Conservation (phyloP, 2,329 filamentous ascomycete species). For the Hypoxylon sp. region DNA sequence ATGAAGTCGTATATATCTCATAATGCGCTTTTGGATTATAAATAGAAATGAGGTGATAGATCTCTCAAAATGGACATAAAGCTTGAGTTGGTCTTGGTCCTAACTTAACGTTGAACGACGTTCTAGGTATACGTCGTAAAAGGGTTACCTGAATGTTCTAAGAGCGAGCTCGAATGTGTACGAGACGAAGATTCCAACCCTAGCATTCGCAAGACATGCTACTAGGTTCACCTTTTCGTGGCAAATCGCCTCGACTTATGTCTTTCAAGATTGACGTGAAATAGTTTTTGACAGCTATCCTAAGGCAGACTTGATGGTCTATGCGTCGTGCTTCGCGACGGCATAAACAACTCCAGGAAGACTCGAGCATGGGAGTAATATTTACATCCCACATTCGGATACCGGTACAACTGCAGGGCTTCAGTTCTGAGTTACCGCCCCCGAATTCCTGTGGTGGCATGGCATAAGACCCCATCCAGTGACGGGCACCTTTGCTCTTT, state of each 20-base stretch:
- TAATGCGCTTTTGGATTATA: constrained; percentile 12
- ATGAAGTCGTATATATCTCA: background rate
- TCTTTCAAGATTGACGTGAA: background rate
- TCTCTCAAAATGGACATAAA: background rate
- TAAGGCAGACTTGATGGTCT: constrained; percentile 2
- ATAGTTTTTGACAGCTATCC: background rate
- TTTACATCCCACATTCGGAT: constrained; percentile 16
- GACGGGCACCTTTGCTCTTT: background rate
- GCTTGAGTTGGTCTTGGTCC: background rate
- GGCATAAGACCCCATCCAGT: constrained; percentile 6
- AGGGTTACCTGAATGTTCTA: background rate
- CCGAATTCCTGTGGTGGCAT: constrained; percentile 8
- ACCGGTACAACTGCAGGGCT: background rate
- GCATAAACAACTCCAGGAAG: too few species aligned
- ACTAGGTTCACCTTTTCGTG: background rate
- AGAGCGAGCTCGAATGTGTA: background rate
- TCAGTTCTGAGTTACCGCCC: background rate
- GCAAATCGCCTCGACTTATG: background rate
- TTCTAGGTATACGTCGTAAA: background rate
- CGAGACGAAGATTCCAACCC: background rate
- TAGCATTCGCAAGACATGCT: background rate
- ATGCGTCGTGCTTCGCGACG: background rate
- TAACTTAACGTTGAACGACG: background rate
- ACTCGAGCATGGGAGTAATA: constrained; percentile 2
- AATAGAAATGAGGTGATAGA: constrained; percentile 18